Base-by-base conservation (phyloP, 2,329 filamentous ascomycete genomes). In the Exophiala xenobiotica region DNA sequence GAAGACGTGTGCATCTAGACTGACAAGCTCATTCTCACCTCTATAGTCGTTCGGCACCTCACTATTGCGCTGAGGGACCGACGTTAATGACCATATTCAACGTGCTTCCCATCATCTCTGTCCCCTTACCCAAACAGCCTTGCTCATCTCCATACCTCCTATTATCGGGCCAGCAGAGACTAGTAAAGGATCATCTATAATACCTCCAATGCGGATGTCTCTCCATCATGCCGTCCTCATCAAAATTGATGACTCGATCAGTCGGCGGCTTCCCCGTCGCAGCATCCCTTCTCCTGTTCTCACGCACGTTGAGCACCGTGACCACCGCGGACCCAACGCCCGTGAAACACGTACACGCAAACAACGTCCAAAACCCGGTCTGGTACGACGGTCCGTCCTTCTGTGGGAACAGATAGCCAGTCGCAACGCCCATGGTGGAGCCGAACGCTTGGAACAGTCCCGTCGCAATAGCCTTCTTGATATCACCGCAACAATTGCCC, bases 131-230 rank as follows among this genome's bases (percentile, higher is more conserved):
- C n/a, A n/a, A n/a, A n/a, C n/a, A n/a, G n/a, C n/a, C n/a, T n/a
- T n/a, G n/a, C n/a, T n/a, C n/a, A n/a, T n/a, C n/a, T n/a, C n/a
- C n/a, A n/a, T n/a, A n/a, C n/a, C n/a, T n/a, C n/a, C n/a, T n/a
- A n/a, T n/a, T n/a, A n/a, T n/a, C n/a, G n/a, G n/a, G n/a, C n/a
- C n/a, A n/a, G n/a, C n/a, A n/a, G n/a, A n/a, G n/a, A n/a, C n/a
- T n/a, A n/a, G n/a, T n/a, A n/a, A n/a, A n/a, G n/a, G n/a, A n/a
- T 49, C 41, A 53, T 26, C 37, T 26, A 20, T 53, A 53, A 38
- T 49, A 53, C 33, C 51, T 46, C 51, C 51, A 53, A 31, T 53
- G 33, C 6, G 51, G 51, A 37, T 53, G 46, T 35, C 48, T 49
- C 39, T 53, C 51, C 51, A 53, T 53, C 46, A 49, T 31, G 3